Conservation (phyloP, 2,329 filamentous ascomycete species). For the Beauveria australis region DNA sequence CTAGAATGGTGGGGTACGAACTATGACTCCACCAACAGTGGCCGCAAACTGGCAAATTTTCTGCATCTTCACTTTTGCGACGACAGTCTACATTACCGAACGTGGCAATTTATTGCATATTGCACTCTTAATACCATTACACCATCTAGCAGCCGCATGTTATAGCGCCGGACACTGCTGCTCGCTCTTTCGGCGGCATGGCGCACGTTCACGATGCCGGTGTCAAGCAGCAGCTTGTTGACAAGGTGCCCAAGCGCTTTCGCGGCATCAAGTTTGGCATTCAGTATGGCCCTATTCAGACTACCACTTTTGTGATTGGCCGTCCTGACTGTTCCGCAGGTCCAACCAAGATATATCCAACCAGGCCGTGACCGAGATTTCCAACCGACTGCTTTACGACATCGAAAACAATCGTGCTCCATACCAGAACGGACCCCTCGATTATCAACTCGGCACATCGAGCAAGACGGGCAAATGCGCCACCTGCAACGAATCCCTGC, state of each 20-base stretch:
- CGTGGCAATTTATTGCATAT: neutral
- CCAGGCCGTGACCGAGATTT: constrained; percentile 89
- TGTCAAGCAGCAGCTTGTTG: constrained; percentile 81
- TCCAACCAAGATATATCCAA: constrained; percentile 92
- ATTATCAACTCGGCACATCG: constrained; percentile 80
- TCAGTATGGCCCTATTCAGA: constrained; percentile 34
- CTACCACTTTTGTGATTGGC: neutral
- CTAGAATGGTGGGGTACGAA: constrained; percentile 11
- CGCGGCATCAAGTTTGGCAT: constrained; percentile 92
- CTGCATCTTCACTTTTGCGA: constrained; percentile 5
- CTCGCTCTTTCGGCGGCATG: constrained; percentile 10
- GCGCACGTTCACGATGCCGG: constrained; percentile 23
- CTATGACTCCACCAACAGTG: constrained; percentile 6
- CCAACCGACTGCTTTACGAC: constrained; percentile 90
- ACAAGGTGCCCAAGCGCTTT: constrained; percentile 84
- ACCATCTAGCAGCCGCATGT: neutral
- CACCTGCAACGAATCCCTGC: constrained; percentile 74
- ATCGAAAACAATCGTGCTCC: constrained; percentile 69
- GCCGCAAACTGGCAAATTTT: constrained; percentile 8
- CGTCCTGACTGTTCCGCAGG: constrained; percentile 31
- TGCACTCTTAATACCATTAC: neutral
- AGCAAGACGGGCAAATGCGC: constrained; percentile 71
- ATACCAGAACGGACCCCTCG: constrained; percentile 76
- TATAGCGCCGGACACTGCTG: constrained; percentile 4
- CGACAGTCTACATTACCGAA: neutral